Evolutionary conservation across 805 yeast genomes (phyloP).

Genomic region (Wickerhamomyces ciferrii): DNA sequence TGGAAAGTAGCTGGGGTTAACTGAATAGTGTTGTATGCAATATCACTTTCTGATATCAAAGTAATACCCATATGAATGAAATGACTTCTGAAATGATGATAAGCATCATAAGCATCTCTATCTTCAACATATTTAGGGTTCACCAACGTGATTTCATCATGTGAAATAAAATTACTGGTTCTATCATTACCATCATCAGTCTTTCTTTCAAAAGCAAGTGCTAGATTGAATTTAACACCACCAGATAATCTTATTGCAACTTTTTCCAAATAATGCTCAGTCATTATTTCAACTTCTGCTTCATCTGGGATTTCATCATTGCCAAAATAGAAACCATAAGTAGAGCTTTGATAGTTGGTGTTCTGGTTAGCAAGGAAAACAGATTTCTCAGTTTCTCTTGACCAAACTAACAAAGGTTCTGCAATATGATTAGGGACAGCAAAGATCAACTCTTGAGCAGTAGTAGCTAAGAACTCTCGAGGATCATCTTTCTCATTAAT

Average conservation of each 20-base stretch:
- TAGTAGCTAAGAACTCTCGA: conserved; percentile 56
- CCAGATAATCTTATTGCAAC: conserved; percentile 54
- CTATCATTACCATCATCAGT: conserved; percentile 27
- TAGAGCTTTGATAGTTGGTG: conserved; percentile 35
- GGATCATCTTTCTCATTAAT: conserved; percentile 70
- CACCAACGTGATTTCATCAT: conserved; percentile 49
- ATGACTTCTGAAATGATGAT: conserved; percentile 72
- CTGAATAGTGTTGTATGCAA: conserved; percentile 67
- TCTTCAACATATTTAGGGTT: conserved; percentile 52
- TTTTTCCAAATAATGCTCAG: conserved; percentile 37
- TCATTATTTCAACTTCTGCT: conserved; percentile 17
- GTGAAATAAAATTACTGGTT: conserved; percentile 47
- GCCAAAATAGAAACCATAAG: conserved; percentile 43
- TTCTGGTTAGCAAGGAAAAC: conserved; percentile 42
- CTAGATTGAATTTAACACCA: conserved; percentile 52
- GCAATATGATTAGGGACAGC: conserved; percentile 74
- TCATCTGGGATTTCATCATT: conserved; percentile 15
- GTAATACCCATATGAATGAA: conserved; percentile 70
- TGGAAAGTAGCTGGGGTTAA: conserved; percentile 63
- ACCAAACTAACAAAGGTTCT: conserved; percentile 51
- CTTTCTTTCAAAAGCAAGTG: conserved; percentile 51
- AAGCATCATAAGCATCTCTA: conserved; percentile 65
- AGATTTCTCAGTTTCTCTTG: conserved; percentile 37
- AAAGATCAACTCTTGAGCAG: conserved; percentile 58
- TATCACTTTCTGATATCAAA: conserved; percentile 34